Conservation (phyloP, 2,329 filamentous ascomycete genomes). For the Rutstroemia sp. region DNA sequence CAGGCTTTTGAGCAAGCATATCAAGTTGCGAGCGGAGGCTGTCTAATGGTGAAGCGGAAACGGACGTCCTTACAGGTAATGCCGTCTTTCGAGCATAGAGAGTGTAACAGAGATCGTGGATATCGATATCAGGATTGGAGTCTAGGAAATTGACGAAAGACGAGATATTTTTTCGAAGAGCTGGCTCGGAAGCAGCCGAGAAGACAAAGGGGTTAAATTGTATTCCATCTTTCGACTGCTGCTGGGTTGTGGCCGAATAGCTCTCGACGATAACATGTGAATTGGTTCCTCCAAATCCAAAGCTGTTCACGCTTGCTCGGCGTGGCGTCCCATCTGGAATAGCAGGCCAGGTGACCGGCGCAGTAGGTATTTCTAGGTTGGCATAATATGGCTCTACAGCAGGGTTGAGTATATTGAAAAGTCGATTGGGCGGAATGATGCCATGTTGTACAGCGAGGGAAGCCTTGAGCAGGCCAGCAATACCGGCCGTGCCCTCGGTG, state of each 20-base stretch:
- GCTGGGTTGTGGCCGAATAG: background rate
- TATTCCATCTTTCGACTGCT: background rate
- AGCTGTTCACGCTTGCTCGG: slow-evolving; percentile 5
- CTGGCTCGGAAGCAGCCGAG: slow-evolving; percentile 11
- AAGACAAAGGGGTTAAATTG: slow-evolving; percentile 2
- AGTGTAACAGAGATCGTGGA: background rate
- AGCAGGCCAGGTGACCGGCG: background rate
- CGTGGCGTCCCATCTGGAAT: slow-evolving; percentile 5
- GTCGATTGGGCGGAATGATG: slow-evolving; percentile 25
- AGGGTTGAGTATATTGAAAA: slow-evolving; percentile 27
- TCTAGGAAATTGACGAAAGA: background rate
- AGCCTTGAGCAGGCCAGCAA: slow-evolving; percentile 25
- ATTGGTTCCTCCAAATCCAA: slow-evolving; percentile 21
- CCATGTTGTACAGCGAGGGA: slow-evolving; percentile 22
- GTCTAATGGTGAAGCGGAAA: no score
- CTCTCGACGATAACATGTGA: slow-evolving; percentile 31
- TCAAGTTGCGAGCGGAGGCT: no score
- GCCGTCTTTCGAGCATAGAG: no score
- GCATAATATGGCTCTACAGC: background rate
- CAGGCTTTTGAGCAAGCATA: no score
- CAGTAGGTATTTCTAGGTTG: background rate
- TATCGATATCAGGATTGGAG: background rate
- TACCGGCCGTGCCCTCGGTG: slow-evolving; percentile 22
- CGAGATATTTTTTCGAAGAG: slow-evolving; percentile 2
- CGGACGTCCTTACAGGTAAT: no score